Base-by-base conservation (phyloP, 768 basidiomycete genomes). In the Asterophora parasitica region DNA sequence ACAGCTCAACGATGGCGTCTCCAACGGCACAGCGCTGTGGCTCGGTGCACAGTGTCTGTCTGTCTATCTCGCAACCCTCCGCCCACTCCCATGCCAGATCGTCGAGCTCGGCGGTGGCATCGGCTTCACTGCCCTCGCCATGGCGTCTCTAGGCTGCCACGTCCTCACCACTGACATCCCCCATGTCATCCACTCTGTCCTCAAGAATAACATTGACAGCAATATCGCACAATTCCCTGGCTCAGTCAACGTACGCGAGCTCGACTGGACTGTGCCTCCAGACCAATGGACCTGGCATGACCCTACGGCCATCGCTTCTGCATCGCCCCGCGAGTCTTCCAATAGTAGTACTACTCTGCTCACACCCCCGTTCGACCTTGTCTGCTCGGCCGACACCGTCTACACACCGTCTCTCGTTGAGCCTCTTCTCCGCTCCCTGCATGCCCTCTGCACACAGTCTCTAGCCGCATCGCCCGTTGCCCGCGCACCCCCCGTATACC, bases 1-100 rank as follows among this genome's bases (percentile, higher is more conserved):
- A 2, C 85, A 88, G 67, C 69, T 61, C 36, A 70, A 79, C 62
- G 74, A 86, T 57, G 82, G 85, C 34, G 57, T 64, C 12, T 79
- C 83, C 19, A 92, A 87, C 50, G 91, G 91, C 13, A 91, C 88
- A 2, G 79, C 86, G 2, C 79, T 92, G 42, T 92, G 91, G 91
- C 80, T 92, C 44, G 82, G 81, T 34, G 86, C 82, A 0, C 90
- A 94, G 64, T 76, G 85, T 60, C 75, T 92, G 32, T 74, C 85
- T 13, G 58, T 72, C 36, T 88, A 82, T 59, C 71, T 90, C 27
- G 66, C 73, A 15, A 64, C 72, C 39, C 52, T 68, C 16, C 68
- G 69, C 44, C 20, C 35, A 62, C 63, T 55, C 26, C 63, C 63
- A 23, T 69, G 70, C 23, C 23, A 6, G 45, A 83, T 77, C 7